Evolutionary conservation across 495 filamentous ascomycete species (phyloP).

Genomic region (Tetracladium setigerum): DNA sequence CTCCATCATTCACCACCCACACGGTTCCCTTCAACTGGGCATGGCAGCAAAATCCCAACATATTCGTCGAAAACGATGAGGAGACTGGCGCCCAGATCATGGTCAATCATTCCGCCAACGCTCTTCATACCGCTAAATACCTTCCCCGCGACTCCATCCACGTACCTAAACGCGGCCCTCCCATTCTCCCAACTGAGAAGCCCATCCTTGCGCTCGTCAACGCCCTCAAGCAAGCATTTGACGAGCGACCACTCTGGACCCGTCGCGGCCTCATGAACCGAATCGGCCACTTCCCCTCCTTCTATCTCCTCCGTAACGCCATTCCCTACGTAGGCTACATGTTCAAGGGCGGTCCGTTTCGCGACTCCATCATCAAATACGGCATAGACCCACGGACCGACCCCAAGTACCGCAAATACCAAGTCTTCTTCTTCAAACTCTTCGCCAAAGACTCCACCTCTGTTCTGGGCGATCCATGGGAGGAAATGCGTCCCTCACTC

Average conservation of each 20-base stretch:
- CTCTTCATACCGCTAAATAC: constrained; percentile 47
- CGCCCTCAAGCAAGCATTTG: constrained; percentile 51
- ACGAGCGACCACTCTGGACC: constrained; percentile 77
- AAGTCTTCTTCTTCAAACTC: constrained; percentile 74
- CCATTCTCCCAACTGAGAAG: constrained; percentile 36
- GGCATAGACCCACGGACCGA: constrained; percentile 79
- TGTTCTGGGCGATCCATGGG: constrained; percentile 8
- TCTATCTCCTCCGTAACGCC: constrained; percentile 51
- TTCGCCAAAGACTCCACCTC: constrained; percentile 15
- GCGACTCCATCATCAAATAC: constrained; percentile 74
- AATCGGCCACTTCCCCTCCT: constrained; percentile 32
- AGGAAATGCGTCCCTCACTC: constrained; percentile 13
- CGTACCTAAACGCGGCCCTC: constrained; percentile 37
- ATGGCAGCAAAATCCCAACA: constrained; percentile 45
- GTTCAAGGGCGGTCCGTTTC: constrained; percentile 85
- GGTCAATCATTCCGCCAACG: constrained; percentile 29
- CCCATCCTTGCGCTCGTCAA: constrained; percentile 51
- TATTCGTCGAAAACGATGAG: constrained; percentile 25
- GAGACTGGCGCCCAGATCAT: constrained; percentile 25
- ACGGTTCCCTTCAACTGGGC: constrained; percentile 62
- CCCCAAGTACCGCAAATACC: constrained; percentile 69
- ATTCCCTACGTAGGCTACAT: constrained; percentile 77
- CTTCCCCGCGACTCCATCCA: constrained; percentile 52
- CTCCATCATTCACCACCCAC: constrained; percentile 63
- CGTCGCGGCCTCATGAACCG: constrained; percentile 68